Conservation (phyloP, 2,329 filamentous ascomycete genomes). For the Monosporascus sp. region DNA sequence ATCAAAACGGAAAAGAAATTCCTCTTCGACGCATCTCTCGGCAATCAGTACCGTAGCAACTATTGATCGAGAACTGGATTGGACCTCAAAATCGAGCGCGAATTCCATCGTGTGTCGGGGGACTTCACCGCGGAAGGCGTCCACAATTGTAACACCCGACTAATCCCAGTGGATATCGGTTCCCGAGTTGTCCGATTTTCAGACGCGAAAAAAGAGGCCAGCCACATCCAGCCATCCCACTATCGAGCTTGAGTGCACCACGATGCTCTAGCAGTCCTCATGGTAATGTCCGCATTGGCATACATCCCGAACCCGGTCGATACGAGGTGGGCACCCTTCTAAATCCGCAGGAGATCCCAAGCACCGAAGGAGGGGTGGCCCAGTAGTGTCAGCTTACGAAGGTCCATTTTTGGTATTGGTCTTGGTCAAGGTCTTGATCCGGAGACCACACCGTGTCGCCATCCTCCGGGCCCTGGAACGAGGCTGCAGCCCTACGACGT, state of each 20-base stretch:
- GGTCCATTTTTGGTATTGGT: not conserved
- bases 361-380: not conserved
- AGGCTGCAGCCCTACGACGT: not conserved
- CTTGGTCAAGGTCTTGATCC: not conserved
- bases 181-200: not conserved
- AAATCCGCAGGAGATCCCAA: not conserved
- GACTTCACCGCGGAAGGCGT: not conserved
- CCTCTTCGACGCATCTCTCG: not conserved
- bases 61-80: not conserved
- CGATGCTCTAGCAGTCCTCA: not conserved
- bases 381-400: not conserved
- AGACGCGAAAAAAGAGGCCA: not conserved
- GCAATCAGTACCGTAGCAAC: not conserved
- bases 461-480: not conserved
- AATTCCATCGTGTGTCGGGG: not conserved
- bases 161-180: not conserved
- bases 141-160: not conserved
- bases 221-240: not conserved
- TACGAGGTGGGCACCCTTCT: not conserved
- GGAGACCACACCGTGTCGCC: not conserved
- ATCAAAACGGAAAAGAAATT: not conserved
- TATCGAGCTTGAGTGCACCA: not conserved
- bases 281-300: not conserved
- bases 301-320: not conserved
- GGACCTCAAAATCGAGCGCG: not conserved